Evolutionary conservation across 768 basidiomycete species (phyloP).

Genomic region (Astraeus odoratus): DNA sequence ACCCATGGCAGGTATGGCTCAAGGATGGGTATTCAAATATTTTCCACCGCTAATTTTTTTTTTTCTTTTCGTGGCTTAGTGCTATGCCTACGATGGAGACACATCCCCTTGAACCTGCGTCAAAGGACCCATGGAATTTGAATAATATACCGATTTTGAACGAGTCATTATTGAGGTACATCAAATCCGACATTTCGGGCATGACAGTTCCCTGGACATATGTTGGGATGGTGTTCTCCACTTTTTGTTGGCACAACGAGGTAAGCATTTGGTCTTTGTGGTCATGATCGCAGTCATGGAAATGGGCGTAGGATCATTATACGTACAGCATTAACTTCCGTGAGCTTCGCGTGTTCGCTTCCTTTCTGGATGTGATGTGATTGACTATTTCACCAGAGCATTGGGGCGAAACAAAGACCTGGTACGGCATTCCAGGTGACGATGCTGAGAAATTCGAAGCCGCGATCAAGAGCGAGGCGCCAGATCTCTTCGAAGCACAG

Average conservation of each 20-base stretch:
- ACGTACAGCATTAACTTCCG: conserved; percentile 95
- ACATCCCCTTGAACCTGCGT: conserved; percentile 80
- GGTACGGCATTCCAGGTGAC: conserved; percentile 97
- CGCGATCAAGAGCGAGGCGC: conserved; percentile 91
- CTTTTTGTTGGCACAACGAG: conserved; percentile 99
- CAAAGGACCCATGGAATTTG: conserved; percentile 93
- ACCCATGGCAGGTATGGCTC: conserved; percentile 87
- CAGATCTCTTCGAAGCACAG: conserved; percentile 96
- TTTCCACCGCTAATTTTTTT: conserved; percentile 20
- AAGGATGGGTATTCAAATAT: conserved; percentile 7
- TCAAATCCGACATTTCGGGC: conserved; percentile 97
- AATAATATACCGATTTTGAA: conserved; percentile 94
- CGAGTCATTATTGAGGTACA: conserved; percentile 90
- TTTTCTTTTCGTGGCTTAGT: conserved; percentile 41
- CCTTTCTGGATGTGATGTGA: conserved; percentile 16
- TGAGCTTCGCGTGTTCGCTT: conserved; percentile 34
- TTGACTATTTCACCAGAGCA: conserved; percentile 59
- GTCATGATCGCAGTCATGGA: conserved; percentile 18
- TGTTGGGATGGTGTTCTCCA: conserved; percentile 98
- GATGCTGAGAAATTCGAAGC: conserved; percentile 96
- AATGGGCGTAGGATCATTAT: conserved; percentile 75
- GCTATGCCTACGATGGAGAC: conserved; percentile 95
- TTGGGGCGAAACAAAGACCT: conserved; percentile 99
- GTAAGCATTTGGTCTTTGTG: conserved; percentile 33
- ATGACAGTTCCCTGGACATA: conserved; percentile 99